Evolutionary conservation across 2,329 filamentous ascomycete genomes (phyloP).

Genomic region (Penicillium sp.): DNA sequence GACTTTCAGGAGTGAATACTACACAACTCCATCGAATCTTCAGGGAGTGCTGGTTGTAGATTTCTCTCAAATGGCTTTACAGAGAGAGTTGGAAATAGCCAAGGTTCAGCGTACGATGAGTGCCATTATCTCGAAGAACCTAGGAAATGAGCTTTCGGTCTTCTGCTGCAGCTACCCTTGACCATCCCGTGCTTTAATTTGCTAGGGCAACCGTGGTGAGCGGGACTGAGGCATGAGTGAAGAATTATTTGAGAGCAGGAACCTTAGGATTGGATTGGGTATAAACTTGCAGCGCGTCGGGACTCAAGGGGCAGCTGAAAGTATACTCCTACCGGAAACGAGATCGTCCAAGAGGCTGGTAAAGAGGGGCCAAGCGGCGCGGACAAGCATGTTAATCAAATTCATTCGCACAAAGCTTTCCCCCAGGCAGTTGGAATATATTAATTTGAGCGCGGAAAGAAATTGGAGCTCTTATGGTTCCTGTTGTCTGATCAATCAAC

Average conservation of each 20-base stretch:
- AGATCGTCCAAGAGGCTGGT: slow-evolving; percentile 26
- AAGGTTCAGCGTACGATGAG: background rate
- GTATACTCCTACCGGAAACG: slow-evolving; percentile 13
- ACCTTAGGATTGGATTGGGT: background rate
- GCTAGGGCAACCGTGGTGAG: background rate
- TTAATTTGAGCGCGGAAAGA: background rate
- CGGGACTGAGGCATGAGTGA: background rate
- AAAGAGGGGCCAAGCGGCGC: slow-evolving; percentile 14
- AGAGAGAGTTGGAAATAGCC: background rate
- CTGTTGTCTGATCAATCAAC: background rate
- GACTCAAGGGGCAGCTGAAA: slow-evolving; percentile 17
- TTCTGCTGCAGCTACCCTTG: background rate
- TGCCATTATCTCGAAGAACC: background rate
- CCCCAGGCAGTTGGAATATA: background rate
- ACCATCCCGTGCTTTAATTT: background rate
- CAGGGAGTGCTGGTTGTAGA: background rate
- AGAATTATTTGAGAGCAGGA: background rate
- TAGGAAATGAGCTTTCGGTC: background rate
- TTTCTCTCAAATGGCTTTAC: background rate
- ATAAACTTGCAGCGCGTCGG: background rate
- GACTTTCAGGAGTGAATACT: background rate
- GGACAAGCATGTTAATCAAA: slow-evolving; percentile 12
- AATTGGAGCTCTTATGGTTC: slow-evolving; percentile 1
- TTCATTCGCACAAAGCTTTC: slow-evolving; percentile 7
- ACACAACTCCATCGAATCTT: no score